Evolutionary conservation across 2,329 filamentous ascomycete species (phyloP).

Genomic region (Graphiopsis chlorocephala): DNA sequence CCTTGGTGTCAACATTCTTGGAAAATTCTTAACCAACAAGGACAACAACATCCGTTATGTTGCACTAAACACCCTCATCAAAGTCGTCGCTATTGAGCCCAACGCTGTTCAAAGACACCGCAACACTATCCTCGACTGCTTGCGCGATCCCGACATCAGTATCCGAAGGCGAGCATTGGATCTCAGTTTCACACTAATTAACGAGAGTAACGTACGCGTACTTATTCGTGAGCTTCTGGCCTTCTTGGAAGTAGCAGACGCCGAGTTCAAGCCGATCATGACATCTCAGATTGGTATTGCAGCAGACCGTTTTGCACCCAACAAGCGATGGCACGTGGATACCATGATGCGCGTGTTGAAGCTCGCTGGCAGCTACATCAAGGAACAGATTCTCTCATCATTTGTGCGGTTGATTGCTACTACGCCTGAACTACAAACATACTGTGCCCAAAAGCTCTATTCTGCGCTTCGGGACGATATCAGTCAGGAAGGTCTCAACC

Average conservation of each 20-base stretch:
- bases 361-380: slow-evolving; percentile 92
- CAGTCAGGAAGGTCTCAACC: slow-evolving; percentile 90
- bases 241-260: slow-evolving; percentile 94
- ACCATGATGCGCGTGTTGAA: slow-evolving; percentile 94
- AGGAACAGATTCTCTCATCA: slow-evolving; percentile 94
- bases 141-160: slow-evolving; percentile 96
- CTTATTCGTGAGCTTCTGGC: slow-evolving; percentile 89
- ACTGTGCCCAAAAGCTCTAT: slow-evolving; percentile 94
- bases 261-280: slow-evolving; percentile 98
- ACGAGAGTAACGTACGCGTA: slow-evolving; percentile 91
- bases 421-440: slow-evolving; percentile 90
- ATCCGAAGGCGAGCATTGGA: slow-evolving; percentile 94
- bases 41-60: slow-evolving; percentile 99
- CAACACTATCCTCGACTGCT: slow-evolving; percentile 94
- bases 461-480: slow-evolving; percentile 90
- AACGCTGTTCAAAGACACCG: slow-evolving; percentile 96
- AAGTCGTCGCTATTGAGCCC: slow-evolving; percentile 95
- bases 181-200: slow-evolving; percentile 96
- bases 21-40: slow-evolving; percentile 96
- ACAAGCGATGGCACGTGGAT: slow-evolving; percentile 97
- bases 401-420: slow-evolving; percentile 95
- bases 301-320: slow-evolving; percentile 91
- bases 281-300: slow-evolving; percentile 97
- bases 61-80: slow-evolving; percentile 93
- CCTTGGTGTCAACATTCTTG: slow-evolving; percentile 94